A percentile compares a stretch with the other conserved stretches of the same genome.
These are phyloP conservation scores for Heterobasidion parviporum DNA, from an alignment of 1,284 basidiomycete species.

Conservation along the genomic window DNA sequence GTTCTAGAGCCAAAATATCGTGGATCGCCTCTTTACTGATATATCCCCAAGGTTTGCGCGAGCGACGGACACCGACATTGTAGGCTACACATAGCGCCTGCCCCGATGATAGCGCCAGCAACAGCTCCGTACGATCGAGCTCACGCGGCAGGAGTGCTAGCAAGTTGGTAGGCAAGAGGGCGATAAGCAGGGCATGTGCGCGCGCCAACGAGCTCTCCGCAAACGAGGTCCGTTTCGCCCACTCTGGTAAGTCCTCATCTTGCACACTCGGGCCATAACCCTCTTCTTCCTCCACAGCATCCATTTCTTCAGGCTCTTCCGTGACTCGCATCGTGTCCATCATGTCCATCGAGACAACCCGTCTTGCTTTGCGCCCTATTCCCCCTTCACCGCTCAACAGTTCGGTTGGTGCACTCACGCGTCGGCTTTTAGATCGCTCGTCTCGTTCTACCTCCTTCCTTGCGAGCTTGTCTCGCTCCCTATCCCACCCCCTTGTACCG, in stretches of 20 bases:
- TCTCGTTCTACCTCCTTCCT: constrained; percentile 27
- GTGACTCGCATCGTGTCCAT: constrained; percentile 36
- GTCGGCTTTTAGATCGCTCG: constrained; percentile 30
- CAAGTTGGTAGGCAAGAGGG: constrained; percentile 34
- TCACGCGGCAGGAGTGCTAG: constrained; percentile 31
- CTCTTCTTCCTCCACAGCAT: constrained; percentile 37
- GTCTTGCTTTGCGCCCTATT: constrained; percentile 18
- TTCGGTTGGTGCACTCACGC: constrained; percentile 37
- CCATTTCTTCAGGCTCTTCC: constrained; percentile 54
- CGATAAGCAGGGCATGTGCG: constrained; percentile 46
- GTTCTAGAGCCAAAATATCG: constrained; percentile 61
- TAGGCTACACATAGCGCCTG: constrained; percentile 76
- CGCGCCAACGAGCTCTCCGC: constrained; percentile 49
- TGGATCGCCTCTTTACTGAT: constrained; percentile 73
- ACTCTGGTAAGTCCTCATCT: constrained; percentile 63
- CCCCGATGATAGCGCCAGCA: constrained; percentile 64
- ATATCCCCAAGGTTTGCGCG: constrained; percentile 82
- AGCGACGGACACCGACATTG: constrained; percentile 71
- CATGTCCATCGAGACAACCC: constrained; percentile 49
- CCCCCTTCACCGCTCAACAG: constrained; percentile 25
- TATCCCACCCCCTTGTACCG: constrained; percentile 47
- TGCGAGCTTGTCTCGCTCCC: constrained; percentile 34
- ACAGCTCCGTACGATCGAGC: constrained; percentile 32
- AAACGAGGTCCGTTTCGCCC: constrained; percentile 59
- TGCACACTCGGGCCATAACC: constrained; percentile 30